Evolutionary conservation across 2,329 filamentous ascomycete genomes (phyloP).

Genomic region (Trichoderma pleuroti): DNA sequence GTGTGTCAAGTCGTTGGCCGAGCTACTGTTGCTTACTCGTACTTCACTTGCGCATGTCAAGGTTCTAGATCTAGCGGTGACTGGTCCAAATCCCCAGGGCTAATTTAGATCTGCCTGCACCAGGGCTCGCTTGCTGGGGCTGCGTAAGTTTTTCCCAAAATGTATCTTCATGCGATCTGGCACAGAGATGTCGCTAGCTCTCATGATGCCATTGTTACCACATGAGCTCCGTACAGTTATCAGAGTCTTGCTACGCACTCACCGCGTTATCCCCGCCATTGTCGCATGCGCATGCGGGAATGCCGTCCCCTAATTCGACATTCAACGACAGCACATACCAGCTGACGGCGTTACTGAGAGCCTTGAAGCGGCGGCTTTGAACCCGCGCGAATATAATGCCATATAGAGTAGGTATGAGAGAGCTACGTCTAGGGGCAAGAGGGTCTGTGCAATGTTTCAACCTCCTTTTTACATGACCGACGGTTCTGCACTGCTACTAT

Average conservation of each 20-base stretch:
- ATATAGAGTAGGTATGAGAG: constrained; percentile 28
- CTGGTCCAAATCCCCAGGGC: constrained; percentile 55
- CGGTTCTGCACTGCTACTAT: not conserved
- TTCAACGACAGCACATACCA: constrained; percentile 41
- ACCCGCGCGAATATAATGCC: constrained; percentile 38
- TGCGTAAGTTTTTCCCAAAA: constrained; percentile 25
- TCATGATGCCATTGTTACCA: not conserved
- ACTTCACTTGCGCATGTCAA: constrained; percentile 40
- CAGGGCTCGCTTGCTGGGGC: constrained; percentile 49
- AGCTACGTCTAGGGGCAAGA: not conserved
- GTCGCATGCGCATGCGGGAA: constrained; percentile 44
- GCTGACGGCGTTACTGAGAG: constrained; percentile 39
- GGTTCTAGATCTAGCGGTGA: constrained; percentile 51
- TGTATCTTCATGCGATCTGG: not conserved
- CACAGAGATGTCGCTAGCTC: not conserved
- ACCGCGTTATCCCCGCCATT: constrained; percentile 46
- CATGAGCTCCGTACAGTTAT: not conserved
- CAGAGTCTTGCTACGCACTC: constrained; percentile 43
- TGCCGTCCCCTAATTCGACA: constrained; percentile 39
- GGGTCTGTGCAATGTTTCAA: not conserved
- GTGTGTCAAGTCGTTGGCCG: constrained; percentile 53
- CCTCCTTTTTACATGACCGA: not conserved
- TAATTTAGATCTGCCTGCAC: constrained; percentile 53
- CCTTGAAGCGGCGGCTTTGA: constrained; percentile 43
- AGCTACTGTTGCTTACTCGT: constrained; percentile 4